Evolutionary conservation across 106 monocot species (phyloP), one percentile per base, ranked within the genome.

Genomic region (Apostasia ramifera): DNA sequence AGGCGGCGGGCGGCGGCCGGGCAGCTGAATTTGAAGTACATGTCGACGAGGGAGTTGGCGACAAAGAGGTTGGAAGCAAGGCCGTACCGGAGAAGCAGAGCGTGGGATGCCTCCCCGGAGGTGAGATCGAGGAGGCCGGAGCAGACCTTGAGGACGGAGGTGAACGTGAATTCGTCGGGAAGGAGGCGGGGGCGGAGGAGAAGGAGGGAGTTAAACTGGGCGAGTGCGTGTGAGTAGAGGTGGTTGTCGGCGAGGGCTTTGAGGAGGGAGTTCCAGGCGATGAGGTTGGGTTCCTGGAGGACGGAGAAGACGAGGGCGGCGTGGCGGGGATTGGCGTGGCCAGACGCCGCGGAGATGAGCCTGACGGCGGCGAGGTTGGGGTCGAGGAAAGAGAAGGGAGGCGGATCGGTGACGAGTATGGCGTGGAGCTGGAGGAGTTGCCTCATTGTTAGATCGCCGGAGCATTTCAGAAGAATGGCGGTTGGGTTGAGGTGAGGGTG

Each of bases 141-240:
- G 63, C 70, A 74, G 50, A 70, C 57, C 48, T 74, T 74, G 70
- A 74, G 26, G 53, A 76, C 51, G 67, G 81, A 81, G 44, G 80
- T 80, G 71, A 76, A 81, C 55, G 76, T 71, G 81, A 71, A 81
- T 40, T 66, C 71, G 67, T 75, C 81, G 71, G 76, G 67, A 42
- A 66, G 46, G 49, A 67, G 69, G 53, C 39, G 72, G 41, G 67
- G 53, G 40, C 50, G 70, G 39, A 59, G 53, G 39, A n/a, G 41
- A 60, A 80, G 57, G 55, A 75, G 76, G 66, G 51, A 67, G 67
- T 66, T 71, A 67, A 76, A 75, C 53, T 57, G 54, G 55, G 15
- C 39, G 65, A 73, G 63, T n/a, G 65, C 38, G 54, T 44, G 59
- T 0, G 54, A 51, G 58, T 59, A 67, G 58, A 66, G 74, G 47